These are phyloP conservation scores for Colletotrichum trifolii DNA, from an alignment of 2,329 filamentous ascomycete species.

Conservation along the genomic window DNA sequence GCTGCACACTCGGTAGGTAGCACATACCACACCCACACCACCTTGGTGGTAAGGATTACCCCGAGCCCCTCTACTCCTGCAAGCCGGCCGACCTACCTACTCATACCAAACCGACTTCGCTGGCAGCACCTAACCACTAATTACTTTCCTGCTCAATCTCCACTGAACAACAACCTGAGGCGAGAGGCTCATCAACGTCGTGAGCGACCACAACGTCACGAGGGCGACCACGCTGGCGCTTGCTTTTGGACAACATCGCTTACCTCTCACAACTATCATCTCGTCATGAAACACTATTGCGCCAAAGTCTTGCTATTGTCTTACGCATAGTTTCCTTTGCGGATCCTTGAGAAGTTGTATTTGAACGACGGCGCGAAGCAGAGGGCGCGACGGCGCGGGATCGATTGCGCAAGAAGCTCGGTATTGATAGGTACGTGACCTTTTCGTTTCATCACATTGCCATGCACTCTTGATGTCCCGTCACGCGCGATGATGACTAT, in stretches of 20 bases:
- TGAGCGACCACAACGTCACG: background rate
- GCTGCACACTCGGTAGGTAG: background rate
- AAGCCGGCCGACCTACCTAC: background rate
- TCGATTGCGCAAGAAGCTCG: background rate
- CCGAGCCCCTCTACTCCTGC: slow-evolving; percentile 11
- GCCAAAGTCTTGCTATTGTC: background rate
- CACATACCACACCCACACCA: too few relatives aligned
- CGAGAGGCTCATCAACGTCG: slow-evolving; percentile 27
- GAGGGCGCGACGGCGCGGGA: slow-evolving; percentile 30
- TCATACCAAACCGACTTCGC: too few relatives aligned
- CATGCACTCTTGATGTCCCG: background rate
- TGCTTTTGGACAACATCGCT: background rate
- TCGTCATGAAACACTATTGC: background rate
- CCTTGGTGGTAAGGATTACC: slow-evolving; percentile 30
- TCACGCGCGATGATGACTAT: slow-evolving; percentile 60
- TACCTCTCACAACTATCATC: background rate
- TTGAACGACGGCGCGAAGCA: slow-evolving; percentile 15
- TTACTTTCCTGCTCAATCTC: slow-evolving; percentile 8
- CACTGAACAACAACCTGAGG: slow-evolving; percentile 32
- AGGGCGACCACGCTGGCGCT: slow-evolving; percentile 6
- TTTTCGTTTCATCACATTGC: background rate
- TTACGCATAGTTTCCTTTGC: background rate
- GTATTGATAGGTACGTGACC: slow-evolving; percentile 10
- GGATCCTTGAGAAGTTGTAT: slow-evolving; percentile 24
- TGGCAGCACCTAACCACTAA: slow-evolving; percentile 1